Percentiles rank a stretch among this genome's conserved stretches.
These are phyloP conservation scores for Croton setiger DNA, from an alignment of 441 rosid species.

Conservation along the genomic window DNA sequence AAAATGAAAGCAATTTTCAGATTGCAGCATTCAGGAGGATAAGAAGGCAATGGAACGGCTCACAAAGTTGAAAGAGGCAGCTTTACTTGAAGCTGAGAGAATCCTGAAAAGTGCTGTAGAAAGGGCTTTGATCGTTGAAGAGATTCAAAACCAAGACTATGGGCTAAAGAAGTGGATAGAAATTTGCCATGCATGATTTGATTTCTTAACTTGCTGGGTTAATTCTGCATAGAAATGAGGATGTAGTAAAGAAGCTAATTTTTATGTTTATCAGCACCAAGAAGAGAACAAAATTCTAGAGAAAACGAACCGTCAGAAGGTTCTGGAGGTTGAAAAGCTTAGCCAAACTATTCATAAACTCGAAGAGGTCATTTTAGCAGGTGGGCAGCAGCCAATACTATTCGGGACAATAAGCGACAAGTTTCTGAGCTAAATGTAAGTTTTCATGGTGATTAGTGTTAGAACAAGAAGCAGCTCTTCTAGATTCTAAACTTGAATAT, in stretches of 20 bases:
- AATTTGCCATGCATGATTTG: conserved; percentile 56
- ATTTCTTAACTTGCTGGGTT: not conserved
- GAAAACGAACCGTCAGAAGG: conserved; percentile 89
- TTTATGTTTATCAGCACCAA: conserved; percentile 29
- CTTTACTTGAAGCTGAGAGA: conserved; percentile 91
- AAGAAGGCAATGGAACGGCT: conserved; percentile 88
- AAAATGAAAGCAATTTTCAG: conserved; percentile 26
- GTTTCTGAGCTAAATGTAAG: conserved; percentile 71
- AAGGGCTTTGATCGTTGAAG: conserved; percentile 83
- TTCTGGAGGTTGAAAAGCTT: conserved; percentile 81
- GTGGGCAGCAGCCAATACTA: conserved; percentile 80
- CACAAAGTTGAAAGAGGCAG: conserved; percentile 82
- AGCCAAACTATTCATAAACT: conserved; percentile 72
- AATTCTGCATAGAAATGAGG: not conserved
- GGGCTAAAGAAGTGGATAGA: conserved; percentile 77
- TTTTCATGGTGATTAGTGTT: conserved; percentile 2
- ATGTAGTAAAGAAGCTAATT: conserved; percentile 2
- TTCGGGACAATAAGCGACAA: conserved; percentile 67
- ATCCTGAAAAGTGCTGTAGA: conserved; percentile 78
- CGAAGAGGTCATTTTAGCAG: conserved; percentile 77
- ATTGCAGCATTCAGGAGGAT: conserved; percentile 72
- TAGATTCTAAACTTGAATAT: not conserved
- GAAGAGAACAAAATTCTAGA: conserved; percentile 92
- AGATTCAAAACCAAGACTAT: conserved; percentile 80
- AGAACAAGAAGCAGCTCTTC: not conserved